Evolutionary conservation across 2,329 filamentous ascomycete species (phyloP).

Genomic region (Neonectria coccinea): DNA sequence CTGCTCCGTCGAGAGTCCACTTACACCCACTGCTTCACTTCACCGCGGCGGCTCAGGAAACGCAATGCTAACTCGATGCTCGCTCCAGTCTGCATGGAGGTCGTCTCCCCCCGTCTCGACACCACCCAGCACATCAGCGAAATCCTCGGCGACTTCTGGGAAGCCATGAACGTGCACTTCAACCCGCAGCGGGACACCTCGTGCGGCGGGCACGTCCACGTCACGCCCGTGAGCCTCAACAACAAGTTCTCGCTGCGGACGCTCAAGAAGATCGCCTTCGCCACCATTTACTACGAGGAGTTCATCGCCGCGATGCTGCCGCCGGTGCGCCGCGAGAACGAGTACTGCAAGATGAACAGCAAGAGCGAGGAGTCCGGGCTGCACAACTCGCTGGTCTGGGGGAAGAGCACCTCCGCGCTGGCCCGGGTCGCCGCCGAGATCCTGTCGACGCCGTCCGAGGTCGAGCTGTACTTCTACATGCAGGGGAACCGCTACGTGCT

Average conservation of each 20-base stretch:
- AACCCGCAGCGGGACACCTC: constrained; percentile 50
- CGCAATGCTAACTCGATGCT: not conserved
- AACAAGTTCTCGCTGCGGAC: constrained; percentile 52
- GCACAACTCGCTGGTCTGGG: constrained; percentile 43
- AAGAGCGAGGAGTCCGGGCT: constrained; percentile 49
- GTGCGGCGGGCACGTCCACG: constrained; percentile 56
- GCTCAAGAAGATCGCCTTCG: constrained; percentile 54
- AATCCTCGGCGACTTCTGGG: constrained; percentile 55
- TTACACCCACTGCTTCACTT: not conserved
- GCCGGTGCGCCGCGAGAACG: constrained; percentile 50
- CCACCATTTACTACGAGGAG: constrained; percentile 51
- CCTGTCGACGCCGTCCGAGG: constrained; percentile 41
- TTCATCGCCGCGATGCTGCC: constrained; percentile 50
- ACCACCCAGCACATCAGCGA: constrained; percentile 48
- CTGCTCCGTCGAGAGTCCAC: not conserved
- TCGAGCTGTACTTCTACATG: constrained; percentile 53
- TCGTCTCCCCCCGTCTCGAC: constrained; percentile 54
- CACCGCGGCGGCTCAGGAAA: not conserved
- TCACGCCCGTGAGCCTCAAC: constrained; percentile 50
- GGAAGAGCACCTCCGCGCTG: constrained; percentile 44
- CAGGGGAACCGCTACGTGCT: constrained; percentile 55
- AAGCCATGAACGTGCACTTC: constrained; percentile 57
- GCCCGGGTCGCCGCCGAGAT: constrained; percentile 49
- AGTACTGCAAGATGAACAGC: constrained; percentile 52
- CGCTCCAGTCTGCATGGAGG: constrained; percentile 54